A percentile compares a stretch with the other conserved stretches of the same genome.
Conservation (phyloP, 225 moss, liverwort and hornwort genomes). For the Sphagnum contortum region DNA sequence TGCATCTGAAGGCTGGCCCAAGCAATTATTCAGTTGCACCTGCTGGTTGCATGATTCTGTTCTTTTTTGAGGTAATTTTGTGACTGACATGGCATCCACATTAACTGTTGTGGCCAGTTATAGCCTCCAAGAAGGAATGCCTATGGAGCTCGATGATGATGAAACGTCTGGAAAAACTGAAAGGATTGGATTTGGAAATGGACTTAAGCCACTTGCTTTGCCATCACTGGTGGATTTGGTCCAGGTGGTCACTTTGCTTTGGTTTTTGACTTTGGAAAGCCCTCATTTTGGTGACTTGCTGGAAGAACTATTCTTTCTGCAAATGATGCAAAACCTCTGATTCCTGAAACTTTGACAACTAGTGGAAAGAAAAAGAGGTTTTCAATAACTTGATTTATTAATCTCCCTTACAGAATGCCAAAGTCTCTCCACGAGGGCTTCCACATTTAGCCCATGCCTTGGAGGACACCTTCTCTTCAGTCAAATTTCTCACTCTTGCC, state of each 20-base stretch:
- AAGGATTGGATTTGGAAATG: slow-evolving; percentile 41
- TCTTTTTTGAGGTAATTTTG: not conserved
- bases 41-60: not conserved
- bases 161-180: slow-evolving; percentile 2
- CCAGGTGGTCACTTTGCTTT: slow-evolving; percentile 13
- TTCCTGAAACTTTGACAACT: no score
- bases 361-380: no score
- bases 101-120: slow-evolving; percentile 1
- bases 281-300: not conserved
- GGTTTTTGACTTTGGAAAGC: not conserved
- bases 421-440: slow-evolving; percentile 35
- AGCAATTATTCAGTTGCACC: not conserved
- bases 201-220: slow-evolving; percentile 38
- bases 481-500: slow-evolving; percentile 58
- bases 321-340: not conserved
- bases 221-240: slow-evolving; percentile 41
- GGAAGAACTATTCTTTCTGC: not conserved
- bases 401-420: slow-evolving; percentile 34
- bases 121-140: slow-evolving; percentile 5
- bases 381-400: no score
- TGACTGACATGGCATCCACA: not conserved
- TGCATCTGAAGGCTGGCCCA: not conserved
- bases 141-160: not conserved
- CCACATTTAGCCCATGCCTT: slow-evolving; percentile 42
- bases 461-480: slow-evolving; percentile 69